Base-by-base conservation (phyloP, 2,329 filamentous ascomycete species). In the Penicillium palitans region DNA sequence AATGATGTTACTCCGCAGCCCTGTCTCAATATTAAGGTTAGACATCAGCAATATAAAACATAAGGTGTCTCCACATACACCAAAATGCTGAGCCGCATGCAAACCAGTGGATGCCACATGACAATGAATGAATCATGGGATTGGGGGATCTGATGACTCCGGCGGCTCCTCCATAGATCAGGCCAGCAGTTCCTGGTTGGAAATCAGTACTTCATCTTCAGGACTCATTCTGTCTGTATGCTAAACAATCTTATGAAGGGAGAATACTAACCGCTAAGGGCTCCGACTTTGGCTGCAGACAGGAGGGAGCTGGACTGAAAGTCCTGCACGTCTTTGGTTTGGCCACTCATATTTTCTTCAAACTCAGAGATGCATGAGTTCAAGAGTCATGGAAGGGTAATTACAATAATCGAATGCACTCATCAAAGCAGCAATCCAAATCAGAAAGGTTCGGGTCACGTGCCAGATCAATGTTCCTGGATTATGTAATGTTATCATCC, bases 71-170 rank as follows among this genome's bases (percentile, higher is more conserved):
- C 17, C 42, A 76, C 84, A 69, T 79, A 87, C 89, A 87, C 82
- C 87, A 93, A 72, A 88, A 97, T 17, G 85, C 89, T 47, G 84
- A 85, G 37, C 91, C 91, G 40, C 96, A 82, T 42, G 85, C 82
- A 74, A 91, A 91, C 85, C 90, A 96, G 76, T 96, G 91, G 41
- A 90, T 79, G 19, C 90, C 89, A 24, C 88, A 87, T 39, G 87
- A 83, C 13, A 88, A 66, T 0, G 90, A 88, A 76, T 91, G 93
- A 7, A 93, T 75, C 2, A 86, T 72, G 4, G 84, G 81, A 4
- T 90, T 84, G 24, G 80, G 81, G 19, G 88, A 88, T 58, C 86
- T 83, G 48, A 93, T 74, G 47, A 96, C 88, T 29, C 91, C 92
- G 37, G 84, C 83, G 50, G 88, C 83, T 52, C 89, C 87, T 37